Evolutionary conservation across 2,329 filamentous ascomycete genomes (phyloP), one percentile per base, ranked within the genome.

Genomic region (Ilyonectria robusta): DNA sequence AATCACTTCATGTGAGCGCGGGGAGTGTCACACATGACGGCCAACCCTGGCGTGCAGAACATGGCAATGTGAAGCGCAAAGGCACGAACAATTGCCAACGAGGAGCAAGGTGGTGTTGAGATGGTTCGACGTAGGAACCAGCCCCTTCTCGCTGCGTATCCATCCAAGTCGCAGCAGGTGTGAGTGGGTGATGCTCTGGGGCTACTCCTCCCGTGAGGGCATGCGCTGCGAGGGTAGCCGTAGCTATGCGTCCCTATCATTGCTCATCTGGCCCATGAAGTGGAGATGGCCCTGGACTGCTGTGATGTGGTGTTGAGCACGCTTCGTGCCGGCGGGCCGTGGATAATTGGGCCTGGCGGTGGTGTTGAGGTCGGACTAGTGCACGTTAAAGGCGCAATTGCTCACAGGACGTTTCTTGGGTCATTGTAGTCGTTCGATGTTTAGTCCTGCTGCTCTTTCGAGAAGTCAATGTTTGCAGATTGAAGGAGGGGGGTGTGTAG

Each of bases 1-100:
- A 31, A 23, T 53, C 50, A 53, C 50, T 51, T 51, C 48, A 51
- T 15, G 17, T n/a, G 15, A 37, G 50, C 50, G 33, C 50, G 15
- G 8, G 29, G 26, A 19, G 26, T 33, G 26, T 33, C 8, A 19
- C 31, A 15, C 46, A 23, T 29, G 23, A 31, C 8, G 8, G 15
- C 29, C 17, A 51, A 19, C 17, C 31, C 31, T 23, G 31, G 31
- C 17, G 17, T 42, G 40, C 3, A 9, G 17, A n/a, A 42, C 40
- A 42, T n/a, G 40, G 40, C 7, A n/a, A 42, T n/a, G 40, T 42
- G 40, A 42, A 42, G 40, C 40, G 40, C n/a, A 42, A 42, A 7
- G 5, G n/a, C 5, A 17, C 40, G 19, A 17, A 42, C 17, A 8
- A 6, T 8, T 17, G 6, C 15, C 40, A 42, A n/a, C 40, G n/a